phyloP scores from a whole-genome alignment of 129 eudicot genomes.

The Lactuca saligna region DNA sequence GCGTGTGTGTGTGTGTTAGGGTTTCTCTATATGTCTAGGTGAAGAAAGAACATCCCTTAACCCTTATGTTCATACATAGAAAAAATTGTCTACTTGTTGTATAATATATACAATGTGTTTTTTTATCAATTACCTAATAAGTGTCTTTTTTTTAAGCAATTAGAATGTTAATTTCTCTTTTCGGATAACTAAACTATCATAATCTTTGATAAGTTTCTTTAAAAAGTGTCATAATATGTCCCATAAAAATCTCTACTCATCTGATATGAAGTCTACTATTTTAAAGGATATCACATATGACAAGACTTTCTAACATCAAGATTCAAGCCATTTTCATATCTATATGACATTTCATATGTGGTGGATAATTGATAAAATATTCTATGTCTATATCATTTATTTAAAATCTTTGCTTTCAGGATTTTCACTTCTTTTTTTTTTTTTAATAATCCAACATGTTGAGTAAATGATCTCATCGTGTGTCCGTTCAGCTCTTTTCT shows the following conservation, averaged over 20 bases:
- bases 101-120: not conserved
- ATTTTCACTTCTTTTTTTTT: not conserved
- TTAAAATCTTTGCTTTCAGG: not conserved
- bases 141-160: not conserved
- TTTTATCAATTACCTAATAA: not conserved
- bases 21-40: not conserved
- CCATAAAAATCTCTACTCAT: not conserved
- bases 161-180: not conserved
- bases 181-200: constrained; percentile 1
- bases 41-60: not conserved
- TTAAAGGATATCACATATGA: not conserved
- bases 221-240: not conserved
- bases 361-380: not conserved
- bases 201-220: not conserved
- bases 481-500: not conserved
- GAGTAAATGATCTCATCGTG: not conserved
- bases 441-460: not conserved
- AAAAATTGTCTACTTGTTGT: constrained; percentile 1
- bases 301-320: not conserved
- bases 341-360: not conserved
- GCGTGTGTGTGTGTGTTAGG: not conserved
- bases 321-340: not conserved
- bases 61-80: not conserved
- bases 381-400: constrained; percentile 4
- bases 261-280: not conserved